A percentile compares a stretch with the other conserved stretches of the same genome.
phyloP scores from a whole-genome alignment of 2,329 filamentous ascomycete genomes.

The Colletotrichum neosansevieriae region DNA sequence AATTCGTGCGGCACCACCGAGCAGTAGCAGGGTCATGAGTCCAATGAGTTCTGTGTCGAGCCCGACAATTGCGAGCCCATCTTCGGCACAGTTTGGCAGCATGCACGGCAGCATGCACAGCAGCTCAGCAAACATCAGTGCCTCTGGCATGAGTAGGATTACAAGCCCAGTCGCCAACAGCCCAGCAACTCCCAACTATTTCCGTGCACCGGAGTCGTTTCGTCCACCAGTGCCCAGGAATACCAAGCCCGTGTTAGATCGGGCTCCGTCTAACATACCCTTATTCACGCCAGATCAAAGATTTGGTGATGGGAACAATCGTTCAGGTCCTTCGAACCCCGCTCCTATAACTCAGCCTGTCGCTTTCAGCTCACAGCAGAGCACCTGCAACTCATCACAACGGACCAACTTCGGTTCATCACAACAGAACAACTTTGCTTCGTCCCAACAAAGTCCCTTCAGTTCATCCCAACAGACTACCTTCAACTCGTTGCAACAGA shows the following conservation, averaged over 20 bases:
- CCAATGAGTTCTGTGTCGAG: constrained; percentile 43
- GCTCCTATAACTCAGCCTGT: constrained; percentile 18
- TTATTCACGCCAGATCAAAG: constrained; percentile 37
- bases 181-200: constrained; percentile 41
- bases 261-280: constrained; percentile 41
- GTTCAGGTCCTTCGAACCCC: constrained; percentile 18
- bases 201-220: constrained; percentile 28
- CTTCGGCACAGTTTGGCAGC: constrained; percentile 49
- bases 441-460: not conserved
- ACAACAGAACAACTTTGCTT: not conserved
- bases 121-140: constrained; percentile 42
- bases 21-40: constrained; percentile 45
- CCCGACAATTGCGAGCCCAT: constrained; percentile 41
- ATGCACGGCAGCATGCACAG: constrained; percentile 42
- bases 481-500: constrained; percentile 8
- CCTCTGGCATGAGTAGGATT: constrained; percentile 42
- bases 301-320: constrained; percentile 33
- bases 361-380: constrained; percentile 18
- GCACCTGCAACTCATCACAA: constrained; percentile 4
- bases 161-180: constrained; percentile 49
- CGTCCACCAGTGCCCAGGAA: constrained; percentile 54
- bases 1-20: constrained; percentile 50
- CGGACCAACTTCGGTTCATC: not conserved
- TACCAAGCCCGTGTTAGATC: constrained; percentile 51
- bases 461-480: constrained; percentile 4